Base-by-base conservation (phyloP, 176 grass and related monocot genomes). In the Lolium multiflorum region DNA sequence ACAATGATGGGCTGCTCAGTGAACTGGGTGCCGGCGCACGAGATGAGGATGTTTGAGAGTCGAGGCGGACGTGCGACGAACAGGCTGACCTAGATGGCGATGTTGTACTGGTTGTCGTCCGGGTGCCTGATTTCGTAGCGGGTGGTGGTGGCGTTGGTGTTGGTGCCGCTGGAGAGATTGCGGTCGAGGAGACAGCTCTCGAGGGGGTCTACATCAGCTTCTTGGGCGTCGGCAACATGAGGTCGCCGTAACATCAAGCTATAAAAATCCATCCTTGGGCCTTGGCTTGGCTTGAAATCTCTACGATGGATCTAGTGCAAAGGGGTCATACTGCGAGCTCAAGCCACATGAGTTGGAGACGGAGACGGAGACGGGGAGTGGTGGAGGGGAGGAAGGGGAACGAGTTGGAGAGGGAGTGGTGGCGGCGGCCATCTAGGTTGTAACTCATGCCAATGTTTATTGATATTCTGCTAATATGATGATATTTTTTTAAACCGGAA, bases 171-270 rank as follows among this genome's bases (percentile, higher is more conserved):
- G 43, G 44, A 48, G 11, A 22, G 11, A 2, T 73, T 7, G 61
- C 24, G 61, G 61, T 64, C 61, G 61, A 64, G 61, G 25, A 64
- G 61, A 11, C 61, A 64, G 61, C 61, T 64, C 61, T 64, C 61
- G 24, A 64, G 61, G 4, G 24, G 21, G 4, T 25, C 61, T 2
- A 12, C 5, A 5, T 5, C 15, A 64, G 61, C 61, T 64, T 64
- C 61, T 31, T 64, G 61, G 24, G 24, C 61, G 61, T 28, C 61
- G 61, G 61, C 61, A 9, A 64, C 60, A 14, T 63, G 60, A 1
- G 60, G 60, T 63, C 22, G 60, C 22, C 9, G 11, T 63, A 0
- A 26, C 60, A 26, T 63, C 0, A 2, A 1, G 11, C 3, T 5
- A 6, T 26, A 13, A 26, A 63, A 6, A 26, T 63, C 11, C 60